A percentile compares a stretch with the other conserved stretches of the same genome.
Evolutionary conservation across 176 grass and related monocot species (phyloP).

Genomic region (Oryza longistaminata): DNA sequence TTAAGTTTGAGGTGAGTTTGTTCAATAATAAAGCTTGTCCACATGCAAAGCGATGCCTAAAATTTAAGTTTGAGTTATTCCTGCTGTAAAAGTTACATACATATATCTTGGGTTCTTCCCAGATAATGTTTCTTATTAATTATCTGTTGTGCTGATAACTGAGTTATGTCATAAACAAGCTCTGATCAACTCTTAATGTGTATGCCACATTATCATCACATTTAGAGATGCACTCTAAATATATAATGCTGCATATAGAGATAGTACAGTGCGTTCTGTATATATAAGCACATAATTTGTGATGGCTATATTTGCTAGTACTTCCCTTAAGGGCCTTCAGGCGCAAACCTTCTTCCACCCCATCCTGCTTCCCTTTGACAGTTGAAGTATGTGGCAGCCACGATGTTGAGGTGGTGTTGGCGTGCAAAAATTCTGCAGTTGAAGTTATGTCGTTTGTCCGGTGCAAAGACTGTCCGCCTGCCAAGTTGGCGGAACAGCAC

Average conservation of each 20-base stretch:
- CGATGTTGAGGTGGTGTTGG: slow-evolving; percentile 61
- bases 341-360: slow-evolving; percentile 60
- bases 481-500: slow-evolving; percentile 63
- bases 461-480: slow-evolving; percentile 53
- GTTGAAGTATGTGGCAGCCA: slow-evolving; percentile 64
- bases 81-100: not conserved
- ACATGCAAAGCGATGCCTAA: slow-evolving; percentile 1
- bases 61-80: not conserved
- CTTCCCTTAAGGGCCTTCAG: slow-evolving; percentile 16
- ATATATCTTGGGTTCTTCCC: not conserved
- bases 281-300: slow-evolving; percentile 40
- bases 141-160: slow-evolving; percentile 12
- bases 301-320: not conserved
- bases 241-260: slow-evolving; percentile 19
- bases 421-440: slow-evolving; percentile 51
- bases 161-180: slow-evolving; percentile 1
- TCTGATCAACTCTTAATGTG: not conserved
- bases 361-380: slow-evolving; percentile 75
- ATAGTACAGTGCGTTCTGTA: slow-evolving; percentile 14
- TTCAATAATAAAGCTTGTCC: not conserved
- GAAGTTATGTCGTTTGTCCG: slow-evolving; percentile 64
- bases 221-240: not conserved
- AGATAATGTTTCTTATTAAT: slow-evolving; percentile 1
- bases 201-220: not conserved
- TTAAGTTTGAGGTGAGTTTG: slow-evolving; percentile 14